Base-by-base conservation (phyloP, 208 protist genomes). In the Angomonas deanei region DNA sequence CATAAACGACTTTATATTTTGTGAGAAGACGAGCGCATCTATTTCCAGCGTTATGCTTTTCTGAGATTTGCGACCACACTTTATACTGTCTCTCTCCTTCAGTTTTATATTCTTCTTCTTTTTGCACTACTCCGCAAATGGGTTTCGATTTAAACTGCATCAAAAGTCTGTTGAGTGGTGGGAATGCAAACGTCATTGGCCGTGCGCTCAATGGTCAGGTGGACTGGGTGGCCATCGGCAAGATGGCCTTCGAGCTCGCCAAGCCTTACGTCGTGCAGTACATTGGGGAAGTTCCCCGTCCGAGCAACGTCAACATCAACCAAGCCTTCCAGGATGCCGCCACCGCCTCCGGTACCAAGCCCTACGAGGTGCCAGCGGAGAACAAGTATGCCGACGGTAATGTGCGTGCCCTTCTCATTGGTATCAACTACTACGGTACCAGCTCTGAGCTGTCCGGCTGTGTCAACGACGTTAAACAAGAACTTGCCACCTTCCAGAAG, bases 371-470 rank as follows among this genome's bases (percentile, higher is more conserved):
- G 8, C 72, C 72, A 0, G 47, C 11, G 47, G n/a, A 53, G 24
- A 3, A 10, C n/a, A 34, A 50, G 10, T 76, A 78, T 57, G 34
- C 32, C 1, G 31, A 50, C 17, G 80, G 77, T 17, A 68, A 68
- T 24, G 68, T 79, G 13, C 61, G 65, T 8, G 75, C 81, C 3
- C 68, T 88, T 19, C 69, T 91, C 39, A 76, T 88, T 42, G 86
- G 83, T 32, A 89, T 93, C 49, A 91, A 93, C 74, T 90, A 90
- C 78, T 79, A 77, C 67, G 74, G 82, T 52, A 78, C 77, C 39
- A 63, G 47, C 17, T 72, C 72, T 0, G 54, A 85, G 61, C 80
- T 93, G 27, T 68, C 55, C 15, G 84, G 84, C 3, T 93, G 84
- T 64, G 76, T 86, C 38, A 93, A 91, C 66, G 82, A 93, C 33